These are phyloP conservation scores for Pseudopithomyces chartarum DNA, from an alignment of 2,329 filamentous ascomycete species.

Conservation along the genomic window DNA sequence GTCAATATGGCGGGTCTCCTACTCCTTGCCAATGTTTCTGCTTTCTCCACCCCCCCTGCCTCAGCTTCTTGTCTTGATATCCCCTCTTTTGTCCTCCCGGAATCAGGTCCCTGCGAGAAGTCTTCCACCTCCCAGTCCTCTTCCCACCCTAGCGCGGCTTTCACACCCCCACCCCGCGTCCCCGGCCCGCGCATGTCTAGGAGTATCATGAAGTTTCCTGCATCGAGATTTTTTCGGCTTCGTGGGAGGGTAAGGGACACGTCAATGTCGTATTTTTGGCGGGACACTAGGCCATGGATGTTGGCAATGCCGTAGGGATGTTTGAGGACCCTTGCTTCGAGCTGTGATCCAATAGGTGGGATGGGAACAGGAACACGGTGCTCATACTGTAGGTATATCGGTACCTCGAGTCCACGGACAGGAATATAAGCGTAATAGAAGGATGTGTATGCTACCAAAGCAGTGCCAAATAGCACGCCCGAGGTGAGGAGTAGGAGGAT, in stretches of 20 bases:
- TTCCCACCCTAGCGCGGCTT: constrained; percentile 33
- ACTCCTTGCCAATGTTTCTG: constrained; percentile 52
- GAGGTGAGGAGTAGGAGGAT: constrained; percentile 59
- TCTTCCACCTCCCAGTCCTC: constrained; percentile 38
- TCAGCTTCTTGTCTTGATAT: not conserved
- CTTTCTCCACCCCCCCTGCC: constrained; percentile 14
- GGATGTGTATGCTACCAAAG: constrained; percentile 64
- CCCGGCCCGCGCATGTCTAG: constrained; percentile 64
- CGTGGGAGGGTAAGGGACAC: constrained; percentile 78
- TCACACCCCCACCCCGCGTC: constrained; percentile 13
- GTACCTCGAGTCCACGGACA: constrained; percentile 64
- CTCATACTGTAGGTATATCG: constrained; percentile 70
- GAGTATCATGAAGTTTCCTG: constrained; percentile 95
- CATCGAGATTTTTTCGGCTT: constrained; percentile 73
- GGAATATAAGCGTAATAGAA: constrained; percentile 75
- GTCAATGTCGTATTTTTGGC: constrained; percentile 82
- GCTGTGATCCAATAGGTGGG: constrained; percentile 7
- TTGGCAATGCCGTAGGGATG: constrained; percentile 59
- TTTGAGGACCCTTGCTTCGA: constrained; percentile 13
- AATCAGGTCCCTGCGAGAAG: constrained; percentile 18
- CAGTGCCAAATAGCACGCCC: constrained; percentile 60
- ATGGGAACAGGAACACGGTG: constrained; percentile 13
- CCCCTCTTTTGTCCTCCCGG: constrained; percentile 15
- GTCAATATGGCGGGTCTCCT: constrained; percentile 79
- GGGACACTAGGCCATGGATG: constrained; percentile 56